Conservation (phyloP, 768 basidiomycete genomes). For the Clavaria fumosa region DNA sequence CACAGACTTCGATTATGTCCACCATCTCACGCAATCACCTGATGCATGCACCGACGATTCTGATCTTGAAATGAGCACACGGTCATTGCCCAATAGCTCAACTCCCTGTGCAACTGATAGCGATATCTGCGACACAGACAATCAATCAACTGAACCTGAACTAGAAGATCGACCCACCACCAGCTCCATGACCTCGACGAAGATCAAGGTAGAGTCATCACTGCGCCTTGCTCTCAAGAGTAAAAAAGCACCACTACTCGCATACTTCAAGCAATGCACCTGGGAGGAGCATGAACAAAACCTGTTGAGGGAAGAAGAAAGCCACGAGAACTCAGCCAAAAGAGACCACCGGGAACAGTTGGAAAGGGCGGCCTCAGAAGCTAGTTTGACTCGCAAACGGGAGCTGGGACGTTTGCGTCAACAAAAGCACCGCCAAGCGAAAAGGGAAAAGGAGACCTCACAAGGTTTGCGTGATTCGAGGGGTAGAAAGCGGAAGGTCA, state of each 20-base stretch:
- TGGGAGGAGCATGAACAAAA: no score
- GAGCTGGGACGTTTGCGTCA: constrained; percentile 6
- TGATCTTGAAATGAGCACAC: neutral
- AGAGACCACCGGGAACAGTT: neutral
- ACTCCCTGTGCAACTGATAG: neutral
- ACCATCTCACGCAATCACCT: neutral
- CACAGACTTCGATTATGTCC: neutral
- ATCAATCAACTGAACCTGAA: constrained; percentile 1
- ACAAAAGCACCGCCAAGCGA: constrained; percentile 3
- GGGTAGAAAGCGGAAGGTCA: constrained; percentile 9
- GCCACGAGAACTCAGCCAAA: constrained; percentile 5
- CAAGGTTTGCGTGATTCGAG: constrained; percentile 4
- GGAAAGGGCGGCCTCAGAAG: constrained; percentile 1
- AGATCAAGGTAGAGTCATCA: no score
- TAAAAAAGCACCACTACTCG: no score
- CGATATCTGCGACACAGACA: neutral
- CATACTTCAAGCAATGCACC: no score
- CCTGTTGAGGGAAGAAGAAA: no score
- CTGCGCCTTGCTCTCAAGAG: no score
- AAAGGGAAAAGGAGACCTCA: constrained; percentile 7
- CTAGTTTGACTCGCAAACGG: constrained; percentile 1
- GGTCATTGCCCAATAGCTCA: neutral
- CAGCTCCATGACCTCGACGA: no score
- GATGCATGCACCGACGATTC: neutral
- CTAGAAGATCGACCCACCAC: no score